Conservation (phyloP, 495 filamentous ascomycete species). For the Neurospora sp. region DNA sequence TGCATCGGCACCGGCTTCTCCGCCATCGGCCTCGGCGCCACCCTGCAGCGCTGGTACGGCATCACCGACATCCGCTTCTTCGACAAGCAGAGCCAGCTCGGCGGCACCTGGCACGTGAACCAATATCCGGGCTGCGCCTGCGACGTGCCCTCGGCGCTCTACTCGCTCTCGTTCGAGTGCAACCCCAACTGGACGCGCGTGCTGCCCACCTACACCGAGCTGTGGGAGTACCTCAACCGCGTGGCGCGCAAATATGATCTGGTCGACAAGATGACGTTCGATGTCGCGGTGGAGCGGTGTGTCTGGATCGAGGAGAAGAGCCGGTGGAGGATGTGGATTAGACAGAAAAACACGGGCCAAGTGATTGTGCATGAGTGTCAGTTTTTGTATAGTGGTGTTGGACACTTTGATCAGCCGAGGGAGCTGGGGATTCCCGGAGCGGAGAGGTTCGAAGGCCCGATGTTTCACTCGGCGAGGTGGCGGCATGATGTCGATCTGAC, state of each 20-base stretch:
- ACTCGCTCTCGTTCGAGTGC: conserved; percentile 52
- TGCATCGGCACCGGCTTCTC: conserved; percentile 57
- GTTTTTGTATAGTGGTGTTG: conserved; percentile 41
- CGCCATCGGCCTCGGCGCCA: conserved; percentile 56
- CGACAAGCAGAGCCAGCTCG: conserved; percentile 49
- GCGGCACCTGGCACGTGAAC: conserved; percentile 63
- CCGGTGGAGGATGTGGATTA: conserved; percentile 21
- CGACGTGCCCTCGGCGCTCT: conserved; percentile 37
- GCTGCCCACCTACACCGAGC: conserved; percentile 45
- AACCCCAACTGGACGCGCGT: conserved; percentile 50
- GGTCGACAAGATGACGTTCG: conserved; percentile 49
- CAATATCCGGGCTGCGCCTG: conserved; percentile 49
- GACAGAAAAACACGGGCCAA: conserved; percentile 1
- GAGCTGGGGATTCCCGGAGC: conserved; percentile 39
- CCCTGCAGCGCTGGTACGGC: conserved; percentile 46
- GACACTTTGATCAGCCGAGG: conserved; percentile 33
- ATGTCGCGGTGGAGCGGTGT: conserved; percentile 46
- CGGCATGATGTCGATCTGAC: conserved; percentile 32
- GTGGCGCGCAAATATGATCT: conserved; percentile 50
- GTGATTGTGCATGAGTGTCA: conserved; percentile 16
- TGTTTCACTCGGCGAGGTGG: conserved; percentile 54
- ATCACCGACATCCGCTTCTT: conserved; percentile 55
- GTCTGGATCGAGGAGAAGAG: conserved; percentile 47
- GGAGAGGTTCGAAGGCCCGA: conserved; percentile 42
- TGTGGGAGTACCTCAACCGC: conserved; percentile 47